Base-by-base conservation (phyloP, 2,329 filamentous ascomycete genomes). In the Talaromyces piceae region DNA sequence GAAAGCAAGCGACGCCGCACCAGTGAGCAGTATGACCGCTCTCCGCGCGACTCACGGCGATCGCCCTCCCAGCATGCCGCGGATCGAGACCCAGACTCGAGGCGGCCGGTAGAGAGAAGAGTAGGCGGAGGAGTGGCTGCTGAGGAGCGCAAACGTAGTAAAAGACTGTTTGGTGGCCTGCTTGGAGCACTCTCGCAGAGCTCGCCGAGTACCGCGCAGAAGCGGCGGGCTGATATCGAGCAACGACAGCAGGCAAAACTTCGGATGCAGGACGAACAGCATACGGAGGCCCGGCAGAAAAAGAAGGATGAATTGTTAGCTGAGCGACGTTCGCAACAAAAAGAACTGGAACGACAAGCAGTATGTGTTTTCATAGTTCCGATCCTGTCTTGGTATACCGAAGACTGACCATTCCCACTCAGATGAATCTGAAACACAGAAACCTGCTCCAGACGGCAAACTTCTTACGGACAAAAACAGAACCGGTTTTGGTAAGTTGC, bases 141-240 rank as follows among this genome's bases (percentile, higher is more conserved):
- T 52, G 87, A 94, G 61, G 91, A 97, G 65, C 88, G 84, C 67
- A 89, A 87, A 65, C 85, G 91, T 31, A 87, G 88, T 20, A 86
- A 87, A 68, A 81, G 91, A 49, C 76, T 97, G 54, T 96, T 96
- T 64, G 91, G 91, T 55, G 87, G 85, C 30, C 72, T 94, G 51
- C 74, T 93, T 54, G 87, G 79, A 66, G 88, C 86, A 31, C 77
- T 95, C 54, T 89, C 85, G 67, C 87, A 91, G 70, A 84, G 79
- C 61, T 78, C 78, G 63, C 79, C 75, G 65, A 73, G 77, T 72
- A 58, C 80, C 76, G 74, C 82, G 56, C 73, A 86, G 70, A 85
- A 80, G 69, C 83, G 81, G 60, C 83, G 87, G 52, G 80, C 79
- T 55, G 90, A 91, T 66, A 90, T 91, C 66, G 90, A 93, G 72